Evolutionary conservation across 345 rosid species (phyloP), one percentile per base, ranked within the genome.

Genomic region (Eucalyptus albens): DNA sequence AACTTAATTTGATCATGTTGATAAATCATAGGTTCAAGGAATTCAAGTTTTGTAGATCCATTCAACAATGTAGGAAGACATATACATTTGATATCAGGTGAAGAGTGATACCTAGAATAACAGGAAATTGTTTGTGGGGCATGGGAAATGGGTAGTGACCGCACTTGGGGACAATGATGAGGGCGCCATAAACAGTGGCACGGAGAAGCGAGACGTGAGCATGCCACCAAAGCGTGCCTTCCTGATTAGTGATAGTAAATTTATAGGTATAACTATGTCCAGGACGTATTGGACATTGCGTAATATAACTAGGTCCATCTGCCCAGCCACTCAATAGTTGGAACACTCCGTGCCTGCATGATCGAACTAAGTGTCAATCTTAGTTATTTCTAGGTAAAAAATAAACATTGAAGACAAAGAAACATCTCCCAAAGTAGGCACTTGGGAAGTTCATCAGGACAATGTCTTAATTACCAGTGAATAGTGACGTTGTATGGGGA

Each of bases 151-250:
- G 99, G 89, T 94, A 96, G 77, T 92, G 47, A 60, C 96, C 94
- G 3, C 88, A 72, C 89, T 92, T 94, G 6, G 99, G 98, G 8
- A 92, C 94, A 80, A 97, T 93, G 89, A 96, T 10, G 65, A 97
- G 93, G 8, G 98, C 98, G 11, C 99, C 99, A n/a, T 97, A 89
- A 21, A 97, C 97, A 11, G 97, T 96, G 88, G 97, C 98, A 6
- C 99, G 98, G 51, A 96, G 93, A 89, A 86, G 89, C 2, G 96
- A 94, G 65, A 91, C 44, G 33, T 97, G 99, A 51, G 98, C 97
- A 86, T 97, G 98, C 99, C 99, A 97, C 98, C 98, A 96, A 0
- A 96, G 93, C 27, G 99, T 96, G 13, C 98, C 98, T 87, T 96
- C 97, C 88, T 97, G 99, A 15, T 89, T 87, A n/a, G 91, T 90